Percentiles rank a stretch among this genome's conserved stretches.
Evolutionary conservation across 2,329 filamentous ascomycete species (phyloP).

Genomic region (Sporothrix pseudoabietina): DNA sequence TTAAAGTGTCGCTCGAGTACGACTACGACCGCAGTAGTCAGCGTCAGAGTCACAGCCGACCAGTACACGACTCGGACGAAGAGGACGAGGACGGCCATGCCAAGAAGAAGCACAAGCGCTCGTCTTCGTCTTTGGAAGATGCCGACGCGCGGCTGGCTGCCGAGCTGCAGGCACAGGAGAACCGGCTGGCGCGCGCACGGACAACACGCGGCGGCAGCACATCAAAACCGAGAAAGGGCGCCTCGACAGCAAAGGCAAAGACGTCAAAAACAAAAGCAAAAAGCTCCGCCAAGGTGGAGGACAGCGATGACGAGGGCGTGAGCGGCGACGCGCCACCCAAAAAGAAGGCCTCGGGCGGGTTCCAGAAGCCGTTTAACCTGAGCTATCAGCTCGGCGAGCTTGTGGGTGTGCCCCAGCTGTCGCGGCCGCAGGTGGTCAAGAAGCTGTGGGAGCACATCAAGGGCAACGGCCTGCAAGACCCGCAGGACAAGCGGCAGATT

Average conservation of each 20-base stretch:
- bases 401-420: slow-evolving; percentile 76
- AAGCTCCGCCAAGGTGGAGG: slow-evolving; percentile 62
- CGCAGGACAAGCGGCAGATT: slow-evolving; percentile 88
- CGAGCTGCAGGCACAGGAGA: slow-evolving; percentile 88
- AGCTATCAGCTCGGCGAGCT: slow-evolving; percentile 70
- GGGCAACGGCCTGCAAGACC: slow-evolving; percentile 83
- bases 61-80: slow-evolving; percentile 45
- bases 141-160: slow-evolving; percentile 87
- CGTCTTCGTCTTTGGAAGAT: slow-evolving; percentile 61
- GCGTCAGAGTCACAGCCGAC: slow-evolving; percentile 27
- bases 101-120: slow-evolving; percentile 69
- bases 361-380: slow-evolving; percentile 82
- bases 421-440: slow-evolving; percentile 93
- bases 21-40: slow-evolving; percentile 42
- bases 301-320: slow-evolving; percentile 68
- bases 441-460: slow-evolving; percentile 97
- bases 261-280: slow-evolving; percentile 17
- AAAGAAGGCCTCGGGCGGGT: slow-evolving; percentile 87
- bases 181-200: slow-evolving; percentile 65
- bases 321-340: slow-evolving; percentile 66
- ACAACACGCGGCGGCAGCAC: slow-evolving; percentile 76
- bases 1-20: slow-evolving; percentile 42
- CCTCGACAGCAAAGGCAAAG: slow-evolving; percentile 52
- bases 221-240: slow-evolving; percentile 50
- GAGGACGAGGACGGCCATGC: slow-evolving; percentile 45